phyloP scores from a whole-genome alignment of 768 basidiomycete genomes.

The Termitomyces sp. region DNA sequence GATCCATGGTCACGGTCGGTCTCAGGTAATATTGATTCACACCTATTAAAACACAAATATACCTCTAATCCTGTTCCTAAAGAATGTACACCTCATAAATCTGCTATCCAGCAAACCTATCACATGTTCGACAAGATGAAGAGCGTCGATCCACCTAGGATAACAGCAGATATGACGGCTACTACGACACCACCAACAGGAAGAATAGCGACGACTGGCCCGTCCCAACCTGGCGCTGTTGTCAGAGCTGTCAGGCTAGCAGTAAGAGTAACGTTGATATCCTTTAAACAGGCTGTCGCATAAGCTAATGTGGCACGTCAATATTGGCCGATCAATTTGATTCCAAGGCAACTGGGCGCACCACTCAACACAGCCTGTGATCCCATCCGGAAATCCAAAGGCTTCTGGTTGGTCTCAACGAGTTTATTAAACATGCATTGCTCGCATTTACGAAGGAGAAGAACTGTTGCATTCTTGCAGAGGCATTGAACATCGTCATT shows the following conservation, averaged over 20 bases:
- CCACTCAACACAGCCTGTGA: conserved; percentile 57
- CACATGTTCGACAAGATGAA: conserved; percentile 55
- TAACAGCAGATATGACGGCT: conserved; percentile 34
- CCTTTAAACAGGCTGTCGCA: conserved; percentile 37
- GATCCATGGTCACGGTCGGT: too few species aligned
- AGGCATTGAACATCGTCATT: conserved; percentile 47
- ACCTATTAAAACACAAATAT: background rate
- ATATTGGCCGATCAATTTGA: conserved; percentile 1
- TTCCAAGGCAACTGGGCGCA: conserved; percentile 23
- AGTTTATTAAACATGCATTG: conserved; percentile 64
- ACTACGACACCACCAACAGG: conserved; percentile 40
- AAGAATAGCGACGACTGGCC: conserved; percentile 49
- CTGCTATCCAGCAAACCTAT: conserved; percentile 5
- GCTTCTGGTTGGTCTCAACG: conserved; percentile 43
- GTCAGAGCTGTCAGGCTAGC: conserved; percentile 36
- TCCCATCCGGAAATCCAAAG: conserved; percentile 50
- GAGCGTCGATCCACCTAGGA: conserved; percentile 49
- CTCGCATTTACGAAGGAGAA: conserved; percentile 49
- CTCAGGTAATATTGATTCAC: background rate
- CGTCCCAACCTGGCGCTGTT: conserved; percentile 56
- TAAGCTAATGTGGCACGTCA: conserved; percentile 42
- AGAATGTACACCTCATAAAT: background rate
- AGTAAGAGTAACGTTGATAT: conserved; percentile 34
- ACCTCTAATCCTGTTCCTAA: background rate
- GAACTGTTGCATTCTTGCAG: conserved; percentile 42